Base-by-base conservation (phyloP, 805 yeast genomes). In the Hemisphaericaspora nanyangensis region DNA sequence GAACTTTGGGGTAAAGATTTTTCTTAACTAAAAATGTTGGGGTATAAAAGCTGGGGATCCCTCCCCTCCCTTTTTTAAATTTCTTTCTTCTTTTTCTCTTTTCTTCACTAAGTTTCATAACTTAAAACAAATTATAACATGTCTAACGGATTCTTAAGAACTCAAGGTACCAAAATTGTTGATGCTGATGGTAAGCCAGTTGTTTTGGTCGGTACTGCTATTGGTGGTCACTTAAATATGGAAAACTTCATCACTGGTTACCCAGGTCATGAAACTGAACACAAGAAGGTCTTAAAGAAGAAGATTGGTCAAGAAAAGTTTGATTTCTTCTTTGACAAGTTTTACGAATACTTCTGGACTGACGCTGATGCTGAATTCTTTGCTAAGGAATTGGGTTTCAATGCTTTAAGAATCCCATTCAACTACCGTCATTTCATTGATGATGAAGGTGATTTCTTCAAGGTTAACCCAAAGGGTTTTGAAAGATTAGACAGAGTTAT, bases 201-300 rank as follows among this genome's bases (percentile, higher is more conserved):
- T 5, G 65, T 74, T 15, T 63, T 74, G 39, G 68, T 63, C 42
- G 79, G 79, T 13, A 54, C 74, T 27, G 77, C 76, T 37, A 61
- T 59, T 22, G 78, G 78, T 33, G 77, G 77, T 31, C 75, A 68
- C 43, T 63, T 74, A 43, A 74, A 74, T 52, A 74, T 74, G 78
- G 79, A 74, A 53, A 74, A 74, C 54, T 74, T 74, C 65, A 74
- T 74, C 47, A 74, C 77, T 19, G 79, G 79, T 4, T 74, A 67
- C 44, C 76, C 78, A 8, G 79, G 79, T 3, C 76, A 69, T 46
- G 79, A 74, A 48, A 63, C 74, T 16, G 77, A 74, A 47, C 76
- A 72, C 47, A 72, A 72, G 49, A 45, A 56, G 33, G 72, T 70
- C 1, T 41, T 74, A 39, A 48, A 53, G 44, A 40, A 50, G 33